A percentile compares a stretch with the other conserved stretches of the same genome.
These are phyloP conservation scores for Leccinum imitatum DNA, from an alignment of 768 basidiomycete species.

Conservation along the genomic window DNA sequence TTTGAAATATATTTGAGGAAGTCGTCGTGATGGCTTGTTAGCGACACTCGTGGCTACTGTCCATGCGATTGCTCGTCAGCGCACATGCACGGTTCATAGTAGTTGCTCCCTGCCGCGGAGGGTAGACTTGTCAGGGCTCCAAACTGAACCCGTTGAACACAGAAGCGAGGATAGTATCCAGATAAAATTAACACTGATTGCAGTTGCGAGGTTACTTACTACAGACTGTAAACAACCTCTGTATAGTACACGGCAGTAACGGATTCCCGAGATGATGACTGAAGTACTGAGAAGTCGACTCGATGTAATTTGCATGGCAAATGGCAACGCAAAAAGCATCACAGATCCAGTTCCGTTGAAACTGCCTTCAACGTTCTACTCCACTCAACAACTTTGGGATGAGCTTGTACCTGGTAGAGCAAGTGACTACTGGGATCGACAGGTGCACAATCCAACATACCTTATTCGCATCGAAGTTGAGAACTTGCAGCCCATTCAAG, in stretches of 20 bases:
- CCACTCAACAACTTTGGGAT: constrained; percentile 73
- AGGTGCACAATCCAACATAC: constrained; percentile 36
- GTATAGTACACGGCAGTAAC: not conserved
- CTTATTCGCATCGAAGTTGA: constrained; percentile 74
- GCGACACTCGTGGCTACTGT: no score
- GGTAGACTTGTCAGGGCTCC: not conserved
- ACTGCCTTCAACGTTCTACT: constrained; percentile 64
- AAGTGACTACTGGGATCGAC: constrained; percentile 5
- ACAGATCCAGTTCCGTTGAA: constrained; percentile 11
- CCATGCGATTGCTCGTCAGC: no score
- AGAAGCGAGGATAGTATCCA: not conserved
- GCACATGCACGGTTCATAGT: no score
- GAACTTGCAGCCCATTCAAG: constrained; percentile 80
- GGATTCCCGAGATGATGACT: not conserved
- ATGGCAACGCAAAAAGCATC: not conserved
- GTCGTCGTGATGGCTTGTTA: not conserved
- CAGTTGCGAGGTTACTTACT: not conserved
- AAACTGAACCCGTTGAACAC: not conserved
- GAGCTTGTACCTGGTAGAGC: constrained; percentile 56
- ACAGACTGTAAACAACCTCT: constrained; percentile 4
- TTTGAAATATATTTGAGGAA: not conserved
- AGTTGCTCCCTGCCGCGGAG: no score
- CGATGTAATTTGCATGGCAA: not conserved
- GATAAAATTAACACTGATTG: not conserved
- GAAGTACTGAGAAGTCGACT: not conserved